Conservation (phyloP, 345 rosid genomes). For the Syzygium jambos region DNA sequence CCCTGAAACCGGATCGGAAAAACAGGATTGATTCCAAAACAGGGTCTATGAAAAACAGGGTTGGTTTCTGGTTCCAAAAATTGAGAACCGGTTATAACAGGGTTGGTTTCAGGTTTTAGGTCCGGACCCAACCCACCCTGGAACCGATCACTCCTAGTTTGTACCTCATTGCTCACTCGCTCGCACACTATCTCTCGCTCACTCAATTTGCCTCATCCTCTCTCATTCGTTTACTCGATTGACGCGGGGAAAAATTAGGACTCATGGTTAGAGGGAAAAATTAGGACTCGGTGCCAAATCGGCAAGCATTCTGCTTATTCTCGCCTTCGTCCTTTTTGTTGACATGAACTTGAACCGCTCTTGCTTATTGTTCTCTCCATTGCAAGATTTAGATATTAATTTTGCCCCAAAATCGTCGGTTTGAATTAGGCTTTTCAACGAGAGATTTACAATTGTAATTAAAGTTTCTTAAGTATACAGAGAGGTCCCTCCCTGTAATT, state of each 20-base stretch:
- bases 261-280: neutral
- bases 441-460: neutral
- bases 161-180: neutral
- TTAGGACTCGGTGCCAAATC: neutral
- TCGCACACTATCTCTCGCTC: neutral
- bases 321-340: neutral
- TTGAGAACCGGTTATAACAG: too few species aligned
- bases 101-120: too few species aligned
- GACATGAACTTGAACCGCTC: neutral
- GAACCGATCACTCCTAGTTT: too few species aligned
- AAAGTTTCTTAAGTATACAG: too few species aligned
- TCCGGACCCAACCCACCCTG: too few species aligned
- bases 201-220: neutral
- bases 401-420: accelerated
- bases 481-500: too few species aligned
- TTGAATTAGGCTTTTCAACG: neutral
- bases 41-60: too few species aligned
- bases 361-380: neutral
- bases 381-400: too few species aligned
- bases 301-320: neutral
- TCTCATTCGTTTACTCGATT: neutral
- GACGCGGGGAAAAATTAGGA: neutral
- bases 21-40: too few species aligned
- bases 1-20: too few species aligned
- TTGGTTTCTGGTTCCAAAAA: too few species aligned